Evolutionary conservation across 106 monocot genomes (phyloP).

Genomic region (Acorus calamus): DNA sequence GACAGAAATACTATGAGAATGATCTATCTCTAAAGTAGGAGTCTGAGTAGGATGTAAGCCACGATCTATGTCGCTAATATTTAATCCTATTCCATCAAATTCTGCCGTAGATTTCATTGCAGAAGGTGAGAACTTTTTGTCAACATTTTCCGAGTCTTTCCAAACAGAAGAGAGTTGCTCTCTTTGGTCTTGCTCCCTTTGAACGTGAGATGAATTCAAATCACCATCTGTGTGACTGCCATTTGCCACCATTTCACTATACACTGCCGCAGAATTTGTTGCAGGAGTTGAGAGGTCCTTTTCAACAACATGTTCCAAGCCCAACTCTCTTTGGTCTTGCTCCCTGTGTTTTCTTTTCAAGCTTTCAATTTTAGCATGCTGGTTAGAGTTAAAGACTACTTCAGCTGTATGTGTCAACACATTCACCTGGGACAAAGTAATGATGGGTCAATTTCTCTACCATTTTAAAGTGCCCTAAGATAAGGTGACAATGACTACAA

Average conservation of each 20-base stretch:
- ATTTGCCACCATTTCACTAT: too few relatives aligned
- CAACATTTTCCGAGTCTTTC: not conserved
- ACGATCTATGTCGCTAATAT: too few relatives aligned
- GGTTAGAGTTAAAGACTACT: conserved; percentile 5
- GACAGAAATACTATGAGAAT: not conserved
- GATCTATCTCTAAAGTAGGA: not conserved
- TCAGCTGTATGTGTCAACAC: conserved; percentile 67
- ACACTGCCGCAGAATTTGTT: too few relatives aligned
- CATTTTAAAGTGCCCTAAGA: too few relatives aligned
- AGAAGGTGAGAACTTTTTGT: not conserved
- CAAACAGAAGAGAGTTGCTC: conserved; percentile 6
- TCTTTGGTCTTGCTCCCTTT: conserved; percentile 21
- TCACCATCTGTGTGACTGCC: too few relatives aligned
- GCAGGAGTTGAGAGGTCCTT: too few relatives aligned
- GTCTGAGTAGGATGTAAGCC: not conserved
- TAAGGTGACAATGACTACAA: too few relatives aligned
- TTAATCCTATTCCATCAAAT: not conserved
- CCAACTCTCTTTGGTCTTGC: conserved; percentile 36
- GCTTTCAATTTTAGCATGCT: conserved; percentile 28
- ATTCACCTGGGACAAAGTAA: conserved; percentile 35
- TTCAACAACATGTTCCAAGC: too few relatives aligned
- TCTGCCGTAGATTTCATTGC: not conserved
- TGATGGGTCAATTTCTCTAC: too few relatives aligned
- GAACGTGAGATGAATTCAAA: too few relatives aligned
- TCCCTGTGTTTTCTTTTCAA: conserved; percentile 35